phyloP scores from a whole-genome alignment of 2,329 filamentous ascomycete genomes.

The Tolypocladium ophioglossoides region DNA sequence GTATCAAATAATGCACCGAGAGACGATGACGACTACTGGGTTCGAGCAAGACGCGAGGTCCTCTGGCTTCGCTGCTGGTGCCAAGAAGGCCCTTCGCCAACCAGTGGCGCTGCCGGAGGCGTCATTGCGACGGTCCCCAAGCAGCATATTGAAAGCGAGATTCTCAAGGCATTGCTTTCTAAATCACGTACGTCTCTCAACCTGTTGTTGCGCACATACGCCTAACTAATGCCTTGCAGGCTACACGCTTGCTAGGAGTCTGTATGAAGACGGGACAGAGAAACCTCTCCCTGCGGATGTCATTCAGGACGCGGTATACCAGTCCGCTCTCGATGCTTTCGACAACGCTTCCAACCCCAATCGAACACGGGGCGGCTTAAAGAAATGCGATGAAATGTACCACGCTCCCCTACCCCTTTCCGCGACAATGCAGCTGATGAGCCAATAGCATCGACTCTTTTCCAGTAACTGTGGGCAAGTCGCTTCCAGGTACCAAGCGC shows the following conservation, averaged over 20 bases:
- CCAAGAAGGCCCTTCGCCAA: conserved; percentile 23
- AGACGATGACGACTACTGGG: conserved; percentile 55
- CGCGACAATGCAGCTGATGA: not conserved
- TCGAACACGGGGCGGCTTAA: conserved; percentile 62
- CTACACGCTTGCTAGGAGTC: conserved; percentile 50
- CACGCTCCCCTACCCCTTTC: conserved; percentile 13
- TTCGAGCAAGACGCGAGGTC: conserved; percentile 49
- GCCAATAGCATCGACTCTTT: conserved; percentile 50
- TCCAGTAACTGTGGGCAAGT: conserved; percentile 42
- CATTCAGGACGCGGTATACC: conserved; percentile 51
- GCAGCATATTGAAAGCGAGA: conserved; percentile 56
- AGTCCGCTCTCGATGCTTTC: conserved; percentile 58
- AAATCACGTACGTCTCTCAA: conserved; percentile 43
- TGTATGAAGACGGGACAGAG: conserved; percentile 45
- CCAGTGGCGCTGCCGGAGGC: conserved; percentile 41
- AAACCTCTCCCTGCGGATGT: conserved; percentile 36
- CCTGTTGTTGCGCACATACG: not conserved
- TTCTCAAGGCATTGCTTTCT: conserved; percentile 56
- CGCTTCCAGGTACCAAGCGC: conserved; percentile 38
- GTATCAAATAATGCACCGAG: conserved; percentile 39
- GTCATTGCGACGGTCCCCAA: conserved; percentile 50
- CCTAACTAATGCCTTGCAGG: conserved; percentile 27
- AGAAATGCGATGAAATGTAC: conserved; percentile 67
- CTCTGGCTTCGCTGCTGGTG: conserved; percentile 70
- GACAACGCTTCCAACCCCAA: conserved; percentile 79